A percentile compares a stretch with the other conserved stretches of the same genome.
Conservation (phyloP, 192 early-diverging fungal genomes). For the Dissophora ornata region DNA sequence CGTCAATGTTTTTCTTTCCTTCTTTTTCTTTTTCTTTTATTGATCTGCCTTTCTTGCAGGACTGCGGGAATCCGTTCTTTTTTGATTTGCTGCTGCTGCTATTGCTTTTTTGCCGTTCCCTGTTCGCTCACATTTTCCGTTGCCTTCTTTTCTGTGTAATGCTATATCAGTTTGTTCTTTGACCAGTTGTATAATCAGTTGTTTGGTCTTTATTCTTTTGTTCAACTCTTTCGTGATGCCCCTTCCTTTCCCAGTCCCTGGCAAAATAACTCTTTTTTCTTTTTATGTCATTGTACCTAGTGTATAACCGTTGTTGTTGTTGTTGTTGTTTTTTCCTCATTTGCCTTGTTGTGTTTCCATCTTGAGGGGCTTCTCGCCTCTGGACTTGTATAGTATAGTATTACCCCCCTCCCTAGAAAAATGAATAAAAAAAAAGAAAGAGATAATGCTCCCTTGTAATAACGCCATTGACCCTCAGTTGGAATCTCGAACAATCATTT, state of each 20-base stretch:
- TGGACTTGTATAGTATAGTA: background rate
- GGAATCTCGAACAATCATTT: too few species aligned
- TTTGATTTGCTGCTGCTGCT: background rate
- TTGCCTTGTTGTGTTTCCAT: too few species aligned
- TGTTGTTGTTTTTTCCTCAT: too few species aligned
- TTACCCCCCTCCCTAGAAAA: background rate
- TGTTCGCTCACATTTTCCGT: background rate
- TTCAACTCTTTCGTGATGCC: slow-evolving; percentile 1
- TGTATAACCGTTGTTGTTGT: background rate
- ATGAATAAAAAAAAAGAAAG: background rate
- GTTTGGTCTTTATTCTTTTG: slow-evolving; percentile 1
- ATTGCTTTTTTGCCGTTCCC: background rate
- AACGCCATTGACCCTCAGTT: too few species aligned
- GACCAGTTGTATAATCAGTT: slow-evolving; percentile 7
- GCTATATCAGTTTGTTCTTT: background rate
- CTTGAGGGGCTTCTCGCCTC: too few species aligned
- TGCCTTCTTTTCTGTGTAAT: background rate
- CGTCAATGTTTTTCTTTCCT: background rate
- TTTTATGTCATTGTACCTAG: slow-evolving; percentile 6
- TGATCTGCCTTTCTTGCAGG: too few species aligned
- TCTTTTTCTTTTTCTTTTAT: background rate
- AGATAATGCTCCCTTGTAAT: too few species aligned
- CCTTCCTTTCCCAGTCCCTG: background rate
- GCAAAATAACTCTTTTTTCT: slow-evolving; percentile 4
- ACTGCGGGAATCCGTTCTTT: background rate